Evolutionary conservation across 2,329 filamentous ascomycete genomes (phyloP).

Genomic region (Grosmannia huntii): DNA sequence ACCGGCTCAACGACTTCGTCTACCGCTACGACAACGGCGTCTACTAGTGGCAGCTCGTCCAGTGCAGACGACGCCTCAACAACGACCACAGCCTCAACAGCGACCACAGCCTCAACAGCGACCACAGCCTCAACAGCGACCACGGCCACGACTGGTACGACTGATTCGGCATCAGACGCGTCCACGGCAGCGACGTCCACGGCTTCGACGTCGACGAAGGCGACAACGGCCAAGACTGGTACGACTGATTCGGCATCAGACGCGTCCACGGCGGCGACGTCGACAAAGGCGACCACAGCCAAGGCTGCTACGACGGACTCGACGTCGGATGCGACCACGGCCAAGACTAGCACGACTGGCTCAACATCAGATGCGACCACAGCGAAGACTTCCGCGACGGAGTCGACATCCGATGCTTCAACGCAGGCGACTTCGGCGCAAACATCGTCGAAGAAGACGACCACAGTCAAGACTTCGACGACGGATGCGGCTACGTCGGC

Average conservation of each 20-base stretch:
- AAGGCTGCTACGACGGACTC: not conserved
- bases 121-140: not conserved
- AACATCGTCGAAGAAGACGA: not conserved
- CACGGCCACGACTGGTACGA: not conserved
- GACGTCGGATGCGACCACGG: not conserved
- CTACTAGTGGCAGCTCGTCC: not conserved
- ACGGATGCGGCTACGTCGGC: not conserved
- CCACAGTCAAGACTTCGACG: not conserved
- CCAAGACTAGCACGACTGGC: not conserved
- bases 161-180: not conserved
- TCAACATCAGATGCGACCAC: not conserved
- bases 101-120: no score
- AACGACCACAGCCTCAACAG: no score
- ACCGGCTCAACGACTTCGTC: not conserved
- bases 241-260: not conserved
- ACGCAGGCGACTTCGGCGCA: not conserved
- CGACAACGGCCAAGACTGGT: not conserved
- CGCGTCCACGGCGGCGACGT: not conserved
- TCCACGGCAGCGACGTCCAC: not conserved
- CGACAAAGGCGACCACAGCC: not conserved
- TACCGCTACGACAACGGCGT: not conserved
- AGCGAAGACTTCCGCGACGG: not conserved
- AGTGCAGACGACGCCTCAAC: not conserved
- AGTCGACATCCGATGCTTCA: not conserved
- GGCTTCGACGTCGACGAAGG: not conserved